These are phyloP conservation scores for Phytophthora cajani DNA, from an alignment of 352 stramenopile species.

Conservation along the genomic window DNA sequence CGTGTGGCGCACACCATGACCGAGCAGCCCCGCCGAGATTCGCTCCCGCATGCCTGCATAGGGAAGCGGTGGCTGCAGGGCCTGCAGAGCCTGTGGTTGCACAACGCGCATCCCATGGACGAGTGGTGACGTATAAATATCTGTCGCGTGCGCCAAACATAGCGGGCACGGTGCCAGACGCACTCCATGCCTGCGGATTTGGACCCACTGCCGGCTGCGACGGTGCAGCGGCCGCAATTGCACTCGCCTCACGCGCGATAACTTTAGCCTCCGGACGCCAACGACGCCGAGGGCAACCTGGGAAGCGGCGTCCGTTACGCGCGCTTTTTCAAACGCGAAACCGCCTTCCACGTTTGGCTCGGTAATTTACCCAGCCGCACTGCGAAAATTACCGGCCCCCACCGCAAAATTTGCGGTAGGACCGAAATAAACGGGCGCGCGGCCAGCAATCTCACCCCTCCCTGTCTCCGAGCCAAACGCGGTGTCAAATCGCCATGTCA, in stretches of 20 bases:
- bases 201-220: constrained; percentile 4
- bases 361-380: constrained; percentile 10
- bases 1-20: constrained; percentile 16
- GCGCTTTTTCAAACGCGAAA: constrained; percentile 44
- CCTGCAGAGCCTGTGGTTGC: neutral
- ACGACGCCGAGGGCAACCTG: constrained; percentile 2
- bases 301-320: constrained; percentile 38
- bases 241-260: constrained; percentile 4
- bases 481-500: constrained; percentile 1
- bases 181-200: neutral
- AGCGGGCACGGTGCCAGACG: neutral
- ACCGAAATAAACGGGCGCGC: constrained; percentile 13
- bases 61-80: neutral
- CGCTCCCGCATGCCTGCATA: neutral
- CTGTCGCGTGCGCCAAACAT: constrained; percentile 3
- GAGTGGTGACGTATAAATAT: constrained; percentile 12
- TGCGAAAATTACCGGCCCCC: constrained; percentile 24
- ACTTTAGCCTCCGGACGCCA: constrained; percentile 5
- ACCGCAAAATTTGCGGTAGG: constrained; percentile 23
- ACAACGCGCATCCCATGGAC: neutral
- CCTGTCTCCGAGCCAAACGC: neutral
- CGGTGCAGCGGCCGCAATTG: constrained; percentile 3
- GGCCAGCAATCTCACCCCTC: constrained; percentile 24
- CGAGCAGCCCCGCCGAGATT: neutral
- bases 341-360: constrained; percentile 27